These are phyloP conservation scores for Coemansia sp. DNA, from an alignment of 192 early-diverging fungal species.

Conservation along the genomic window DNA sequence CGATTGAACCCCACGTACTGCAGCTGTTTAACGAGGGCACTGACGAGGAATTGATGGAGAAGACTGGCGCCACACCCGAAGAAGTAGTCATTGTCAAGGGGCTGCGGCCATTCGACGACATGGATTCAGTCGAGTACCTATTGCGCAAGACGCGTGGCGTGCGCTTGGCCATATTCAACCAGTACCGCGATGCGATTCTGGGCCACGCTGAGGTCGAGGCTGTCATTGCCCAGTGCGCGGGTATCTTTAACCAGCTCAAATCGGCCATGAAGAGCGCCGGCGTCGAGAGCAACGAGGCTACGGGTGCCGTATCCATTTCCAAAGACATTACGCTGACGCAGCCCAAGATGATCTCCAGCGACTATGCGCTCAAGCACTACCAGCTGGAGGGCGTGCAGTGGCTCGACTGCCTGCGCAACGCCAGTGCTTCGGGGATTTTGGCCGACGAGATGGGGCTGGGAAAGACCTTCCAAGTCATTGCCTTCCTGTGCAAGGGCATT, in stretches of 20 bases:
- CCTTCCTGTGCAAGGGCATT: conserved; percentile 64
- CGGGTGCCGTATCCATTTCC: conserved; percentile 46
- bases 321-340: conserved; percentile 45
- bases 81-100: conserved; percentile 48
- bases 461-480: conserved; percentile 91
- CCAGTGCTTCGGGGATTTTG: conserved; percentile 76
- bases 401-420: conserved; percentile 74
- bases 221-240: conserved; percentile 54
- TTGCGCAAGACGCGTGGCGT: conserved; percentile 61
- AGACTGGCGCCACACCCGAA: conserved; percentile 32
- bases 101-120: conserved; percentile 62
- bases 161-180: conserved; percentile 62
- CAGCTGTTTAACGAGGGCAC: conserved; percentile 40
- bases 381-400: conserved; percentile 90
- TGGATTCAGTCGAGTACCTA: conserved; percentile 55
- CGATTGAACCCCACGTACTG: conserved; percentile 45
- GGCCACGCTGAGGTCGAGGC: conserved; percentile 55
- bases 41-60: conserved; percentile 34
- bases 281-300: conserved; percentile 39
- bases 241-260: conserved; percentile 41
- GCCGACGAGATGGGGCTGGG: conserved; percentile 89
- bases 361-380: conserved; percentile 75
- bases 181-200: conserved; percentile 47
- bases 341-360: conserved; percentile 64
- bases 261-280: conserved; percentile 38